Evolutionary conservation across 2,329 filamentous ascomycete species (phyloP).

Genomic region (Talaromyces sp.): DNA sequence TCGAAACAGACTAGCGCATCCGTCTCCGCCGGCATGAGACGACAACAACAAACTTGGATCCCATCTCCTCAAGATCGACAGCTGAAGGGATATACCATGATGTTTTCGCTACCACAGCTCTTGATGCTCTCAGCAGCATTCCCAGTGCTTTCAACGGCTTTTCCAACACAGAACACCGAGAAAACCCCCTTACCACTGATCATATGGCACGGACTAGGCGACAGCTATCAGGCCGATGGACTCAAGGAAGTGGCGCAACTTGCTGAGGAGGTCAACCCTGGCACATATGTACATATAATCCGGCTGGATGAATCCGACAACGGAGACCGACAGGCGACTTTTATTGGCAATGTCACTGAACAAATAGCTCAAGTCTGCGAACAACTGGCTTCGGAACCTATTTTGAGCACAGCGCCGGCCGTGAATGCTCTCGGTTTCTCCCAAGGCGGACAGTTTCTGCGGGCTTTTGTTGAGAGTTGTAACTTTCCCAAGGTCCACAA

Average conservation of each 20-base stretch:
- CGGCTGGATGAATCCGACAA: constrained; percentile 63
- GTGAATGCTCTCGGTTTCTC: constrained; percentile 93
- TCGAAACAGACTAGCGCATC: background rate
- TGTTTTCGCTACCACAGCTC: background rate
- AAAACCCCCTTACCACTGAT: constrained; percentile 71
- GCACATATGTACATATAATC: constrained; percentile 79
- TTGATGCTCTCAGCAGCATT: constrained; percentile 15
- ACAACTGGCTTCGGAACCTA: constrained; percentile 70
- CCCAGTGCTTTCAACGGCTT: constrained; percentile 20
- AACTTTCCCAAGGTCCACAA: constrained; percentile 70
- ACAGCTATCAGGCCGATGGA: constrained; percentile 68
- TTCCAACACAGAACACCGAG: constrained; percentile 22
- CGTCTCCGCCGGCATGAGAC: background rate
- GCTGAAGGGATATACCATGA: background rate
- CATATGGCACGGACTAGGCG: constrained; percentile 85
- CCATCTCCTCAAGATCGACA: background rate
- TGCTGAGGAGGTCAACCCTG: constrained; percentile 69
- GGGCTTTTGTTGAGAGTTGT: constrained; percentile 85
- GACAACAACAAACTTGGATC: background rate
- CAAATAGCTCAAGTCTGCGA: constrained; percentile 75
- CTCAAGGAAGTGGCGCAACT: constrained; percentile 69
- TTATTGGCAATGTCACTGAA: constrained; percentile 81
- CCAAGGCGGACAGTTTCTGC: constrained; percentile 94
- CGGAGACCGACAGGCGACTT: constrained; percentile 76
- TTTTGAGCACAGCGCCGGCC: constrained; percentile 75